Evolutionary conservation across 2,329 filamentous ascomycete genomes (phyloP).

Genomic region (Fusarium miscanthi): DNA sequence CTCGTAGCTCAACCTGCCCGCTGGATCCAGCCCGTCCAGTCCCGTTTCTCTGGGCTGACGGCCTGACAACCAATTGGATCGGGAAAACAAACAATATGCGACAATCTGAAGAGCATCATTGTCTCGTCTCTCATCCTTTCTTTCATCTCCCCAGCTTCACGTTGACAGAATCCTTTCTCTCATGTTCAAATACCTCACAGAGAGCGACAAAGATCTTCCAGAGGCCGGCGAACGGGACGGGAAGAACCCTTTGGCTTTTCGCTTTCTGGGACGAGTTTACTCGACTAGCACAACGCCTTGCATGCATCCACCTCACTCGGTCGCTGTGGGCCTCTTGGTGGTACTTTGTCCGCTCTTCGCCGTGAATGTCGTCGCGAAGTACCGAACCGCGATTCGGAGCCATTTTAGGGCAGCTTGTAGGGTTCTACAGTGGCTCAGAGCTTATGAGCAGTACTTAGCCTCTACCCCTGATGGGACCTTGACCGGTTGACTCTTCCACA

Average conservation of each 20-base stretch:
- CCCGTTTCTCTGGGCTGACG: constrained; percentile 41
- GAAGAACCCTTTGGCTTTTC: constrained; percentile 44
- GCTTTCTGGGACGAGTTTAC: constrained; percentile 37
- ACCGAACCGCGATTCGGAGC: constrained; percentile 5
- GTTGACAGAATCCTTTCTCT: not conserved
- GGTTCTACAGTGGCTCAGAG: not conserved
- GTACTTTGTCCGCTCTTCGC: constrained; percentile 28
- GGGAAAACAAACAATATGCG: constrained; percentile 20
- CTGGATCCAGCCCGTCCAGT: constrained; percentile 46
- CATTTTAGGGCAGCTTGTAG: constrained; percentile 6
- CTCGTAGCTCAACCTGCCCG: constrained; percentile 45
- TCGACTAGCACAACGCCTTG: constrained; percentile 45
- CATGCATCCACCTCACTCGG: constrained; percentile 41
- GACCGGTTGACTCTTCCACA: constrained; percentile 28
- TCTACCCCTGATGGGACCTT: constrained; percentile 26
- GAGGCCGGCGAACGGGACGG: constrained; percentile 43
- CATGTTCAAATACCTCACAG: constrained; percentile 19
- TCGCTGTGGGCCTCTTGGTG: constrained; percentile 35
- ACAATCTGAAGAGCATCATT: constrained; percentile 8
- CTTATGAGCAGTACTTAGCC: constrained; percentile 11
- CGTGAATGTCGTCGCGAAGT: constrained; percentile 12
- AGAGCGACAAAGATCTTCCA: constrained; percentile 20
- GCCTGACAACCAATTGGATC: constrained; percentile 38
- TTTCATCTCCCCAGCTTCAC: not conserved
- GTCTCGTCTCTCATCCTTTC: constrained; percentile 3